Conservation (phyloP, 148 eudicot genomes). For the Rhododendron henanense region DNA sequence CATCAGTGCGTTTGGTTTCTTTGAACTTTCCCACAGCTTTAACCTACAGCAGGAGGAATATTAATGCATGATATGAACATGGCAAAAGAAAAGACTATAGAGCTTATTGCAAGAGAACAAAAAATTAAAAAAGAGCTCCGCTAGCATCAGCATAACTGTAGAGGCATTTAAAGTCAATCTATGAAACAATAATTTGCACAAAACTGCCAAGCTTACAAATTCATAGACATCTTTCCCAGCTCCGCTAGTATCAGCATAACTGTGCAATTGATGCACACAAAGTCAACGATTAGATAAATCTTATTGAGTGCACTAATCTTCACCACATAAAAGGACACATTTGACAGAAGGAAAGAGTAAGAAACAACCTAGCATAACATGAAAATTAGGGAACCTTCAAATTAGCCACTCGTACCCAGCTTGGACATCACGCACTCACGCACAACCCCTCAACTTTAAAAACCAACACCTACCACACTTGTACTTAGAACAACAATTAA, state of each 20-base stretch:
- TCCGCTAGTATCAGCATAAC: constrained; percentile 75
- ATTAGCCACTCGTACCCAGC: background rate
- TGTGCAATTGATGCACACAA: constrained; percentile 18
- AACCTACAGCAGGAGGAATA: constrained; percentile 31
- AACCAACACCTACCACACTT: background rate
- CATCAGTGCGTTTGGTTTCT: constrained; percentile 70
- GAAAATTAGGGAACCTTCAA: background rate
- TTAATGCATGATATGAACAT: background rate
- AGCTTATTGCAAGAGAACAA: background rate
- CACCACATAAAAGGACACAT: background rate
- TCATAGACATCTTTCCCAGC: constrained; percentile 77
- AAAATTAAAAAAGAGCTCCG: background rate
- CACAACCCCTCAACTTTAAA: background rate
- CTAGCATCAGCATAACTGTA: background rate
- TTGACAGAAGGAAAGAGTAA: background rate
- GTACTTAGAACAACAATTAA: background rate
- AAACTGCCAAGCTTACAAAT: constrained; percentile 41
- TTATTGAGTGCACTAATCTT: background rate
- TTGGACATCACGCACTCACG: background rate
- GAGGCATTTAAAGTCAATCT: background rate
- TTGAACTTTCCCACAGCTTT: constrained; percentile 62
- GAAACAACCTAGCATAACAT: background rate
- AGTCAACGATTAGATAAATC: background rate
- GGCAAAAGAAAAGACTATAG: background rate
- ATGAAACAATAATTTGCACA: background rate